Evolutionary conservation across 768 basidiomycete genomes (phyloP), one percentile per base, ranked within the genome.

Genomic region (Candolleomyces eurysporus): DNA sequence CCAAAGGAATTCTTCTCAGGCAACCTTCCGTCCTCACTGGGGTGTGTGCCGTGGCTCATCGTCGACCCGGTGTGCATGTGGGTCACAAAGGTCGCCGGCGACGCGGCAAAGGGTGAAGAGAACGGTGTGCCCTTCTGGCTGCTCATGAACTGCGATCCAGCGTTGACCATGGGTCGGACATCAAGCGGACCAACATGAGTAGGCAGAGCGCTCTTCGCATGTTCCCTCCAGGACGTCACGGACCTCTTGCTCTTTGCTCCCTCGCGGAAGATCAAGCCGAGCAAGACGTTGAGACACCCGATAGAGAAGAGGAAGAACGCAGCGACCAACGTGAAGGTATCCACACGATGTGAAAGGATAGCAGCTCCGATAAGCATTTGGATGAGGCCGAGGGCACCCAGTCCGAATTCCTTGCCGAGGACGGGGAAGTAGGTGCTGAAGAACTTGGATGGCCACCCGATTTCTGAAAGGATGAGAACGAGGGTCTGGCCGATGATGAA

Each of bases 361-460:
- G 86, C 83, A 0, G 88, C 87, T 3, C 87, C 86, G 64, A 89
- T 83, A 9, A 94, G 79, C 75, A 89, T 87, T 75, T 97, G 91
- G 71, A 96, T 90, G 60, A 93, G 79, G 21, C 95, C 95, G 32
- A 96, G 81, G 10, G 93, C 84, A 53, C 94, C 95, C 13, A 96
- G 78, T 48, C 95, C 94, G 68, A 96, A 96, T 49, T 82, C 79
- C 32, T 85, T 80, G 2, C 95, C 94, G 13, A 97, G 80, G 40
- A 96, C 86, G 19, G 95, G 95, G 75, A 97, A 90, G 77, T 84
- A 95, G 42, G 84, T 84, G 70, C 86, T 81, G 75, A 96, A 96
- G 80, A 94, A 91, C 32, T 78, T 70, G 8, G 82, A 73, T 11
- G 92, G 92, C 84, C 92, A 91, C 64, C 90, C 87, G 61, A 94